These are phyloP conservation scores for Aureobasidium sp. DNA, from an alignment of 2,329 filamentous ascomycete genomes.

Conservation along the genomic window DNA sequence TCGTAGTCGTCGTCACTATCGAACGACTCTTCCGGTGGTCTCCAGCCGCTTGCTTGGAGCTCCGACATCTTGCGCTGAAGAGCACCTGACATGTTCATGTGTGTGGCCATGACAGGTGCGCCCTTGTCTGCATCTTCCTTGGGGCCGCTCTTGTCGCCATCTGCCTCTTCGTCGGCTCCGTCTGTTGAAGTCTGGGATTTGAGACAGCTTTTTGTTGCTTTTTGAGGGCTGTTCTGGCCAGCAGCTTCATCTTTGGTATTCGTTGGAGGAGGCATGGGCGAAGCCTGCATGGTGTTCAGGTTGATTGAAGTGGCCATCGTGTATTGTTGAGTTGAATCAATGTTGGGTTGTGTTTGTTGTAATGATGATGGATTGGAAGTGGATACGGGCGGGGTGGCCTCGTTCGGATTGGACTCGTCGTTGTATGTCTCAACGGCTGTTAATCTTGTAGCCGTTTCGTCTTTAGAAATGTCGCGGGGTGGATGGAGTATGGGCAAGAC, in stretches of 20 bases:
- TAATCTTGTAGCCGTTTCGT: neutral
- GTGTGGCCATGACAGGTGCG: conserved; percentile 9
- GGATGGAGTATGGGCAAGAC: neutral
- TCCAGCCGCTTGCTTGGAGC: conserved; percentile 16
- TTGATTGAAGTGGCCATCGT: conserved; percentile 9
- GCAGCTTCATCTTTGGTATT: neutral
- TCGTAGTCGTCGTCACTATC: conserved; percentile 22
- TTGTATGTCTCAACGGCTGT: conserved; percentile 8
- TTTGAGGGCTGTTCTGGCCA: conserved; percentile 14
- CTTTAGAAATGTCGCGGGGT: neutral
- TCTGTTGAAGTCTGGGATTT: conserved; percentile 2
- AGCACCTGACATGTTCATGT: conserved; percentile 15
- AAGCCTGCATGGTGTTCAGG: neutral
- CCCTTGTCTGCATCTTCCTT: conserved; percentile 11
- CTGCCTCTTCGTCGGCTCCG: conserved; percentile 6
- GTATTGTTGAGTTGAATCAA: conserved; percentile 2
- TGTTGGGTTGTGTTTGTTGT: neutral
- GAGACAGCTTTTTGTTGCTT: neutral
- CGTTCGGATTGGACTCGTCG: conserved; percentile 2
- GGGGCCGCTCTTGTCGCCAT: conserved; percentile 8
- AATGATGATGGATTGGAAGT: neutral
- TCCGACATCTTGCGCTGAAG: conserved; percentile 20
- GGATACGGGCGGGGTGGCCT: neutral
- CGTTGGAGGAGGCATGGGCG: conserved; percentile 1
- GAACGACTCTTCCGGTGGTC: conserved; percentile 17